phyloP scores from a whole-genome alignment of 1,284 basidiomycete species.

The Ustilago crameri region DNA sequence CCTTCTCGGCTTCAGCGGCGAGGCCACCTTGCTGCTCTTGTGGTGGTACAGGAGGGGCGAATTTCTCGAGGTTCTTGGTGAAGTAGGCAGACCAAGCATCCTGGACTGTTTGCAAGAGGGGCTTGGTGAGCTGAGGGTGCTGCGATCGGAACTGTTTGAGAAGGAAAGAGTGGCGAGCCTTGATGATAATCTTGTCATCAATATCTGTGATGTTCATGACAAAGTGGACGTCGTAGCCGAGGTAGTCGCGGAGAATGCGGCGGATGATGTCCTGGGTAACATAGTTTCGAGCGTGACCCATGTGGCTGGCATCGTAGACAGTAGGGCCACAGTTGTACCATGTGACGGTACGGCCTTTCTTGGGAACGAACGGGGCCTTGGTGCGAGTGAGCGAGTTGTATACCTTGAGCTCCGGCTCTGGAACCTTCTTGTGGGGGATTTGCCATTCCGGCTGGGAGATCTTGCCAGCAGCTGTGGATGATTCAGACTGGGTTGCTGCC shows the following conservation, averaged over 20 bases:
- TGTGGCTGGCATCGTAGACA: constrained; percentile 97
- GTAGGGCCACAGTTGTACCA: constrained; percentile 99
- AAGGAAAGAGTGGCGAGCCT: constrained; percentile 70
- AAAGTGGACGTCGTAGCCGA: constrained; percentile 96
- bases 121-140: constrained; percentile 47
- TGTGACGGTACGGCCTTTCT: constrained; percentile 84
- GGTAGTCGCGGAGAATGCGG: constrained; percentile 92
- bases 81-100: constrained; percentile 62
- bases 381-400: constrained; percentile 94
- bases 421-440: constrained; percentile 33
- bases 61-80: constrained; percentile 52
- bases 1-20: constrained; percentile 38
- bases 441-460: constrained; percentile 45
- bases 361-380: constrained; percentile 82
- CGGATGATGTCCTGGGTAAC: constrained; percentile 96
- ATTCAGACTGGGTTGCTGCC: constrained; percentile 37
- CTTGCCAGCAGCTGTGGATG: constrained; percentile 29
- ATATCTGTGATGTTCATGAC: constrained; percentile 99
- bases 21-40: constrained; percentile 50
- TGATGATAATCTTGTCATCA: constrained; percentile 87
- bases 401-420: constrained; percentile 75
- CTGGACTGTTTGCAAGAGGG: constrained; percentile 54
- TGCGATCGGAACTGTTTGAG: constrained; percentile 70
- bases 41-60: constrained; percentile 62
- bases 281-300: constrained; percentile 99